Conservation (phyloP, 306 rosid genomes). For the Senna tora region DNA sequence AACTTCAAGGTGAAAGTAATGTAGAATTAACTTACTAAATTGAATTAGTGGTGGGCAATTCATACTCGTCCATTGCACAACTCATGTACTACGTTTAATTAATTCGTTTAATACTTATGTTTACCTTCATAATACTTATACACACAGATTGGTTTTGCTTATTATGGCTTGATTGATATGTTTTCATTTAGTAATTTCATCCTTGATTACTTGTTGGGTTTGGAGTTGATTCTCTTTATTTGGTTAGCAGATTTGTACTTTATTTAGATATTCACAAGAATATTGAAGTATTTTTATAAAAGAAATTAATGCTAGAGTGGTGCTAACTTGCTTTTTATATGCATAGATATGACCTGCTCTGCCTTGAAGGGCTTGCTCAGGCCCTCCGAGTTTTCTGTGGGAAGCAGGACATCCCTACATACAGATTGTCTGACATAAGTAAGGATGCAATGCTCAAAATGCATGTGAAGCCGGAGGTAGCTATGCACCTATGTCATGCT, state of each 20-base stretch:
- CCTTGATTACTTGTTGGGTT: neutral
- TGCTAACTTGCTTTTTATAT: conserved; percentile 25
- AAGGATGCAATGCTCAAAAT: conserved; percentile 68
- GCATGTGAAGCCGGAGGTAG: conserved; percentile 93
- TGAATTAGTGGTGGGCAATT: neutral
- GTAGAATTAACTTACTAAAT: neutral
- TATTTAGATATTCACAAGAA: neutral
- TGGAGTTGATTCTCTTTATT: neutral
- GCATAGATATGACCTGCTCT: conserved; percentile 85
- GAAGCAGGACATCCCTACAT: conserved; percentile 62
- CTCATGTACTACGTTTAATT: neutral
- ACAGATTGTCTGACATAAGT: conserved; percentile 60
- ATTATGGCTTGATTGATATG: neutral
- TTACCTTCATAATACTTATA: neutral
- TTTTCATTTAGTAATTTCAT: neutral
- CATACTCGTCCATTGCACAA: neutral
- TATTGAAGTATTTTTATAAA: neutral
- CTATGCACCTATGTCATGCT: neutral
- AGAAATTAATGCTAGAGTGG: neutral
- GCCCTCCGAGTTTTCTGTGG: conserved; percentile 70
- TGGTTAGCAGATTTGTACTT: neutral
- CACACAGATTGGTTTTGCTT: neutral
- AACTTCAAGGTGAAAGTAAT: neutral
- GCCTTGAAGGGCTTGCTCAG: conserved; percentile 93
- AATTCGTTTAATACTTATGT: neutral